These are phyloP conservation scores for Fonsecaea multimorphosa DNA, from an alignment of 2,329 filamentous ascomycete species.

Conservation along the genomic window DNA sequence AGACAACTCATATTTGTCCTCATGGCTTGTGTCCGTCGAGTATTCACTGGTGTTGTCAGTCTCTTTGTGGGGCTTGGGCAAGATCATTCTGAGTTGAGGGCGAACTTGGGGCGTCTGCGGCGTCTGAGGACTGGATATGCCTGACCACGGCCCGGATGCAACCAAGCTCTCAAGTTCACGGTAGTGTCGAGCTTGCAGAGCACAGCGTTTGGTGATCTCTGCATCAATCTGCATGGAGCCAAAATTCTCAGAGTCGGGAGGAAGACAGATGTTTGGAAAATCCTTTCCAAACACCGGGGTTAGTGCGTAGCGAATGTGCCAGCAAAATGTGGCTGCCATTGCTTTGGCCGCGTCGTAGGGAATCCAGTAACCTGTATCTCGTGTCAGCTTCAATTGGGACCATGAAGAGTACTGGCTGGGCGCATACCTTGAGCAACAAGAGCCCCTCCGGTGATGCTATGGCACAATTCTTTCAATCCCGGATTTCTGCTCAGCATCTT, in stretches of 20 bases:
- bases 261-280: conserved; percentile 76
- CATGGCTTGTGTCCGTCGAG: conserved; percentile 49
- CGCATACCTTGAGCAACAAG: conserved; percentile 82
- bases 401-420: conserved; percentile 15
- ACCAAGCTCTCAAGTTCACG: conserved; percentile 42
- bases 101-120: conserved; percentile 25
- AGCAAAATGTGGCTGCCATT: conserved; percentile 88
- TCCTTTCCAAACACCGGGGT: conserved; percentile 87
- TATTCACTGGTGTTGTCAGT: conserved; percentile 50
- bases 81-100: conserved; percentile 31
- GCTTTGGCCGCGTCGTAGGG: conserved; percentile 85
- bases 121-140: conserved; percentile 18
- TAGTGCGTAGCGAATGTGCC: conserved; percentile 79
- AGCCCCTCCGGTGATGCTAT: conserved; percentile 92
- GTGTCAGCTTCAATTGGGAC: conserved; percentile 23
- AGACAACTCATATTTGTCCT: conserved; percentile 43
- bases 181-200: conserved; percentile 45
- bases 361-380: conserved; percentile 85
- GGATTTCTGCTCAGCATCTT: conserved; percentile 80
- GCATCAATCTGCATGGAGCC: conserved; percentile 70
- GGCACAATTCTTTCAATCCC: conserved; percentile 84
- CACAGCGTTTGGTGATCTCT: conserved; percentile 61
- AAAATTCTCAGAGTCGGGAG: conserved; percentile 67
- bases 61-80: conserved; percentile 39
- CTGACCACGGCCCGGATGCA: conserved; percentile 13